Evolutionary conservation across 179 eudicot species (phyloP).

Genomic region (Gypsophila paniculata): DNA sequence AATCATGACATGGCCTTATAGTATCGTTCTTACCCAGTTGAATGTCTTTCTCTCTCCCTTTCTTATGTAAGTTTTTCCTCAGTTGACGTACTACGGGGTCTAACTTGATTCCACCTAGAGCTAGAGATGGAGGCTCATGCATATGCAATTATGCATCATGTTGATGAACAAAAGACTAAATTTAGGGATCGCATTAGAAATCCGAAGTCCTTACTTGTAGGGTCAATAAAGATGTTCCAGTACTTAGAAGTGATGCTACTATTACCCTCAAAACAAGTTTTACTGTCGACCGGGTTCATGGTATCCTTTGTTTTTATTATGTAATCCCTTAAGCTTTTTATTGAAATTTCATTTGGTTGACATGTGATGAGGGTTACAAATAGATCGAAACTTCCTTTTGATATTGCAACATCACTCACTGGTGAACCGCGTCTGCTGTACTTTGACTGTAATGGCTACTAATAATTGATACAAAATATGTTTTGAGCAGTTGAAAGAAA

Average conservation of each 20-base stretch:
- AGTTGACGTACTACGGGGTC: not conserved
- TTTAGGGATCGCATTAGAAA: not conserved
- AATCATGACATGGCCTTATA: not conserved
- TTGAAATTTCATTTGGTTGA: not conserved
- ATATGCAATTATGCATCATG: not conserved
- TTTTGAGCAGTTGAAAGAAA: conserved; percentile 62
- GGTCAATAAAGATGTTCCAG: not conserved
- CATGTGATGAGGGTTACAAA: not conserved
- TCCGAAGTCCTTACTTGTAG: not conserved
- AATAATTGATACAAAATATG: not conserved
- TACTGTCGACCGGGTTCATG: not conserved
- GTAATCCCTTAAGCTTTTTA: not conserved
- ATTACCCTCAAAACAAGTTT: no score
- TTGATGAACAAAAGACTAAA: not conserved
- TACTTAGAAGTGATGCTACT: no score
- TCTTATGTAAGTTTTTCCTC: not conserved
- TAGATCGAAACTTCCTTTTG: not conserved
- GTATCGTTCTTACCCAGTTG: conserved; percentile 1
- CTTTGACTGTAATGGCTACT: not conserved
- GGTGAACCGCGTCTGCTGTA: not conserved
- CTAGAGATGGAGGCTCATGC: not conserved
- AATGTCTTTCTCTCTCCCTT: not conserved
- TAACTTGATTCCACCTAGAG: not conserved
- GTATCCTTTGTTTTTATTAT: not conserved
- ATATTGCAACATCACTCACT: not conserved